Evolutionary conservation across 2,329 filamentous ascomycete species (phyloP), one percentile per base, ranked within the genome.

Genomic region (Xylaria hypoxylon): DNA sequence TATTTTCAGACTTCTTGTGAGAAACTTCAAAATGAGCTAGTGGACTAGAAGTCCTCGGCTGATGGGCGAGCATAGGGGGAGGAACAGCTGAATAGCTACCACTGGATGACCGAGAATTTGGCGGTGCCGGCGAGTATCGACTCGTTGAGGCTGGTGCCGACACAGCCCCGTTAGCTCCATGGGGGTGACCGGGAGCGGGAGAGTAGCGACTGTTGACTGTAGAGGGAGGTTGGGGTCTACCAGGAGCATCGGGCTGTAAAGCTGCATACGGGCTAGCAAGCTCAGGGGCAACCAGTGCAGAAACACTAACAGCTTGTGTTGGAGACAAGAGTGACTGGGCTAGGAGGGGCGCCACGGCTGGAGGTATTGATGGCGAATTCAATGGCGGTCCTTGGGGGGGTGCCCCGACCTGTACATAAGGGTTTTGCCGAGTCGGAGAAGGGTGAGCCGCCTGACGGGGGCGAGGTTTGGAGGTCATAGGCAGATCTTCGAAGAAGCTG

Each of bases 401-500:
- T 11, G 77, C 75, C 44, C 77, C 76, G 50, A 81, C 72, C 33
- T 79, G 76, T 10, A 74, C 77, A 48, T 78, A 77, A 0, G 78
- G 76, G 26, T 70, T 79, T 53, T 77, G 74, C 42, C 79, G 82
- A 26, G 77, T 76, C 17, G 85, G 83, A 7, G 84, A 85, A 5
- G 79, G 75, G 45, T 79, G 76, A 28, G 77, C 79, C 70, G 82
- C 84, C 31, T 86, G 85, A 61, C 88, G 84, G 1, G 87, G 86
- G 28, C 90, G 86, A n/a, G 88, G 85, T 74, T 85, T 90, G 3
- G 86, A 79, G 1, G 85, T 78, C 58, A 90, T 78, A 1, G 92
- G 92, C 24, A 95, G 82, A 61, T 95, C 92, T 78, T 94, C 92
- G 71, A 94, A 95, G 77, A 95, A 95, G 71, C 85, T 88, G 42